Evolutionary conservation across 169 alveolate species (phyloP).

Genomic region (Cryptosporidium meleagridis): DNA sequence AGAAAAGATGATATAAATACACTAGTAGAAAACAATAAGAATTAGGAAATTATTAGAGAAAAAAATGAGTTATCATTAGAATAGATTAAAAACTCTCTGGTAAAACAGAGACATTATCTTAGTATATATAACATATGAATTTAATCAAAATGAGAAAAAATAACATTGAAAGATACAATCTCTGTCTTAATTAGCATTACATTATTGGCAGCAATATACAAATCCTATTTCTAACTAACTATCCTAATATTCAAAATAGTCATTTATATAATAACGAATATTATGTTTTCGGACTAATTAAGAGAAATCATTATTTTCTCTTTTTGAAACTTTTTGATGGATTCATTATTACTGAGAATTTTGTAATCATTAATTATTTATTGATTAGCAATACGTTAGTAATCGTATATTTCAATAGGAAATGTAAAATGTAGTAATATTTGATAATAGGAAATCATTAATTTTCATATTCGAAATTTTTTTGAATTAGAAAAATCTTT

Average conservation of each 20-base stretch:
- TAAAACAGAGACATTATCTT: neutral
- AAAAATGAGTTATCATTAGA: neutral
- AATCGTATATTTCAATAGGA: constrained; percentile 25
- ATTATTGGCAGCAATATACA: constrained; percentile 67
- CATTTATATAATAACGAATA: neutral
- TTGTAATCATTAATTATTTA: neutral
- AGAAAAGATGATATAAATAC: constrained; percentile 43
- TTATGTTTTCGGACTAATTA: neutral
- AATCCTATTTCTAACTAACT: constrained; percentile 55
- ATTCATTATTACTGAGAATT: neutral
- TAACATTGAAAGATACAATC: neutral
- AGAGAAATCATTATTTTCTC: neutral
- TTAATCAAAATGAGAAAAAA: no score
- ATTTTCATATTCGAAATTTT: neutral
- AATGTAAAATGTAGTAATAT: constrained; percentile 17
- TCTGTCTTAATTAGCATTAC: constrained; percentile 44
- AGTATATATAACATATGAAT: neutral
- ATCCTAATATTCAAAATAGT: constrained; percentile 1
- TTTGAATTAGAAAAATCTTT: neutral
- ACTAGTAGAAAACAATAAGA: neutral
- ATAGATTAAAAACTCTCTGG: neutral
- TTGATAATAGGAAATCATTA: neutral
- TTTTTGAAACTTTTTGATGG: neutral
- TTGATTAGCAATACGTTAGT: neutral
- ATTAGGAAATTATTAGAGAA: neutral